Evolutionary conservation across 495 filamentous ascomycete species (phyloP).

Genomic region (Lophiostoma macrostomum): DNA sequence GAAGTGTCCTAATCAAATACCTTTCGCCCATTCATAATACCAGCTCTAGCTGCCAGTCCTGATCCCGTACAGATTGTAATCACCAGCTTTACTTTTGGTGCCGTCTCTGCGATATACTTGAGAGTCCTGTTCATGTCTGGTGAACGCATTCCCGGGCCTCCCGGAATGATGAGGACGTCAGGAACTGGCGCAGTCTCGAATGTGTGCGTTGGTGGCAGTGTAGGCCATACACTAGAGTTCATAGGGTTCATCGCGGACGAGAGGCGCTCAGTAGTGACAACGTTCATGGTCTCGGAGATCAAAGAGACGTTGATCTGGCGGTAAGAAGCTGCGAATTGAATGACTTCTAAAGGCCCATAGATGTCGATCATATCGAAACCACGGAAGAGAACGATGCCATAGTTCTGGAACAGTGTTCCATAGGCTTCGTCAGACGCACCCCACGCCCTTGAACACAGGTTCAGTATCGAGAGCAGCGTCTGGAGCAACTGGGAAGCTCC

Average conservation of each 20-base stretch:
- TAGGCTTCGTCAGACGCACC: not conserved
- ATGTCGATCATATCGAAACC: constrained; percentile 53
- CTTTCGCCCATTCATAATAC: constrained; percentile 23
- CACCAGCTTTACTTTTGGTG: constrained; percentile 51
- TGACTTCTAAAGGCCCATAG: constrained; percentile 58
- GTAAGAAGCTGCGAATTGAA: constrained; percentile 51
- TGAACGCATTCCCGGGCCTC: constrained; percentile 54
- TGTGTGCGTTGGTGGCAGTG: constrained; percentile 60
- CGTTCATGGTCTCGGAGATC: constrained; percentile 50
- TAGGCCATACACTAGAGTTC: constrained; percentile 39
- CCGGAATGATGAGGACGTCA: constrained; percentile 64
- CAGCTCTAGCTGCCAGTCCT: constrained; percentile 13
- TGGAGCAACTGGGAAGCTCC: no score
- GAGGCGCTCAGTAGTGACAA: constrained; percentile 45
- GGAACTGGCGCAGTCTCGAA: constrained; percentile 48
- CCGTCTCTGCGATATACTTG: constrained; percentile 46
- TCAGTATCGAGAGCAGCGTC: no score
- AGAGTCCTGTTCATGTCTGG: constrained; percentile 41
- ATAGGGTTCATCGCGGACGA: constrained; percentile 21
- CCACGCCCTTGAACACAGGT: no score
- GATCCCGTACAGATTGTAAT: constrained; percentile 29
- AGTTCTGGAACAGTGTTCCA: constrained; percentile 5
- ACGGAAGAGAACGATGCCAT: constrained; percentile 48
- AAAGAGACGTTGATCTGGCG: constrained; percentile 45
- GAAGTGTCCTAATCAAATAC: constrained; percentile 5